Conservation (phyloP, 208 protist genomes). For the Histomonas meleagridis region DNA sequence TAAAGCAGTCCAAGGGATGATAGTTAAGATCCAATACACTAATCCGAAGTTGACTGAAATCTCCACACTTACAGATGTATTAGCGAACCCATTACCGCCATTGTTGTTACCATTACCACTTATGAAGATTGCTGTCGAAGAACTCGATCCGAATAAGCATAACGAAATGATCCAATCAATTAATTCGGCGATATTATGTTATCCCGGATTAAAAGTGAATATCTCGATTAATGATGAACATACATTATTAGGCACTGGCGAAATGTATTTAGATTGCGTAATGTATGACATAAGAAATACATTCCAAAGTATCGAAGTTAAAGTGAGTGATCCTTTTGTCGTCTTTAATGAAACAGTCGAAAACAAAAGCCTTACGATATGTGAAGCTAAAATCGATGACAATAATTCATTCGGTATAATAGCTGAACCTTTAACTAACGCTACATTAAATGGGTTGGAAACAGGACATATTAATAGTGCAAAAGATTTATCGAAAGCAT, state of each 20-base stretch:
- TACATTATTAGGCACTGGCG: conserved; percentile 83
- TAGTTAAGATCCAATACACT: neutral
- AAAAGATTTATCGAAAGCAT: too few species aligned
- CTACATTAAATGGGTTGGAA: neutral
- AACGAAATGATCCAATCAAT: conserved; percentile 77
- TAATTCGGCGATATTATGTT: conserved; percentile 64
- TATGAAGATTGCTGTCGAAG: conserved; percentile 82
- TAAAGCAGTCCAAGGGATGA: neutral
- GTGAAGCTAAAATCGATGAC: neutral
- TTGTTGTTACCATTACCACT: conserved; percentile 42
- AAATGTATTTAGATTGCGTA: conserved; percentile 93
- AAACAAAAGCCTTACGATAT: conserved; percentile 47
- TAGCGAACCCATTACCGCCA: neutral
- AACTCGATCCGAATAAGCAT: conserved; percentile 78
- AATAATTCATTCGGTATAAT: neutral
- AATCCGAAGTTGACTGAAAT: neutral
- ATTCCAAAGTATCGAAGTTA: conserved; percentile 74
- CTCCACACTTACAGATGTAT: neutral
- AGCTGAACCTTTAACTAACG: neutral
- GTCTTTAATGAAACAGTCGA: conserved; percentile 90
- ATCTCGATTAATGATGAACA: conserved; percentile 93
- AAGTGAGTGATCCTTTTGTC: conserved; percentile 83
- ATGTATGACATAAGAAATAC: conserved; percentile 81
- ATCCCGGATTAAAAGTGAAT: conserved; percentile 67
- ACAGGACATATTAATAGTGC: neutral